Conservation (phyloP, 352 stramenopile species). For the Globisporangium nodosum region DNA sequence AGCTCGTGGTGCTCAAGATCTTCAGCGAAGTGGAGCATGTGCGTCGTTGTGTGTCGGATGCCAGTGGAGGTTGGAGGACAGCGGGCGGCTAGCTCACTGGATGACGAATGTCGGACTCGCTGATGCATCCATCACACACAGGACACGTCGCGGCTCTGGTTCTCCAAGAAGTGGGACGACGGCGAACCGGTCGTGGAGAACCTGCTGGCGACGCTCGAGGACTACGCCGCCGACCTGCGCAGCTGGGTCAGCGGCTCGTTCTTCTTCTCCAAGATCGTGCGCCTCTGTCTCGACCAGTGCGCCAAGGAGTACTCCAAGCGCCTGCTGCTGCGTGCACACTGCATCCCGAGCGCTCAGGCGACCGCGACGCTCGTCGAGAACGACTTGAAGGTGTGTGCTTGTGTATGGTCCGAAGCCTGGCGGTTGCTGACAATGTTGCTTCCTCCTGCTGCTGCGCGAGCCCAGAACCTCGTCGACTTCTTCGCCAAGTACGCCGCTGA, state of each 20-base stretch:
- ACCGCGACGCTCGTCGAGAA: slow-evolving; percentile 43
- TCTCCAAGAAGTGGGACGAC: slow-evolving; percentile 84
- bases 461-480: slow-evolving; percentile 56
- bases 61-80: background rate
- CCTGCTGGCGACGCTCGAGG: slow-evolving; percentile 66
- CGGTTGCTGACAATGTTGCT: background rate
- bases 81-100: background rate
- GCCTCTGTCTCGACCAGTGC: slow-evolving; percentile 63
- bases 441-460: background rate
- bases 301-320: slow-evolving; percentile 59
- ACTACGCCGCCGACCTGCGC: slow-evolving; percentile 70
- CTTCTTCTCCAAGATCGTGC: slow-evolving; percentile 81
- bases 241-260: slow-evolving; percentile 78
- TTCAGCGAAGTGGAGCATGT: slow-evolving; percentile 78
- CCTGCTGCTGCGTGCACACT: slow-evolving; percentile 49
- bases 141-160: slow-evolving; percentile 69
- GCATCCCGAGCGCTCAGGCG: slow-evolving; percentile 35
- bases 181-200: slow-evolving; percentile 66
- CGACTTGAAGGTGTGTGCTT: slow-evolving; percentile 43
- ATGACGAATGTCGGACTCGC: background rate
- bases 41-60: slow-evolving; percentile 2
- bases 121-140: slow-evolving; percentile 10
- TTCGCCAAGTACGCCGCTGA: slow-evolving; percentile 67
- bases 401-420: background rate
- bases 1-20: slow-evolving; percentile 69